A percentile compares a stretch with the other conserved stretches of the same genome.
These are phyloP conservation scores for Pichia insulana DNA, from an alignment of 805 yeast species.

Conservation along the genomic window DNA sequence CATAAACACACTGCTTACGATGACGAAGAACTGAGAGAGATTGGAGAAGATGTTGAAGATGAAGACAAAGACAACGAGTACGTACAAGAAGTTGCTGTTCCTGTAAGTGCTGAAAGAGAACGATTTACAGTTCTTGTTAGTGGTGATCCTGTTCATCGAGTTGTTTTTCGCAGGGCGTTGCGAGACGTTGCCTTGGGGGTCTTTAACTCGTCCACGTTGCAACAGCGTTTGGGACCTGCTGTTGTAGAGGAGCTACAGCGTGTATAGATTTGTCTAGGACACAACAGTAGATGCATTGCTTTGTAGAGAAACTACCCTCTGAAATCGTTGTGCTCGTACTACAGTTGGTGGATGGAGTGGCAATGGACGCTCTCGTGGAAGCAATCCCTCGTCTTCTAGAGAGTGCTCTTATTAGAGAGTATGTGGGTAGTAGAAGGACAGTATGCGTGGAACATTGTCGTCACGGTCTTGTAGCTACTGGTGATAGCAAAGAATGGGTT, in stretches of 20 bases:
- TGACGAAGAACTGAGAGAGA: conserved; percentile 25
- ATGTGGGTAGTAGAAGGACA: too few species aligned
- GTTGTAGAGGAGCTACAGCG: conserved; percentile 1
- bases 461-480: too few species aligned
- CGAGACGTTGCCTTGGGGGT: conserved; percentile 9
- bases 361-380: neutral
- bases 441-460: too few species aligned
- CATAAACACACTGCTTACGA: conserved; percentile 35
- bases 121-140: conserved; percentile 33
- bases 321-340: neutral
- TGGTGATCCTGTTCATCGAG: conserved; percentile 45
- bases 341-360: neutral
- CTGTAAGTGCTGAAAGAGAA: conserved; percentile 34
- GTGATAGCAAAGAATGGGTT: too few species aligned
- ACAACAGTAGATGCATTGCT: neutral
- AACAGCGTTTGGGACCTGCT: neutral
- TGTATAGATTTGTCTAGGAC: neutral
- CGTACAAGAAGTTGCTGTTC: conserved; percentile 18
- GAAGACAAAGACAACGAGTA: conserved; percentile 22
- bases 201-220: conserved; percentile 14
- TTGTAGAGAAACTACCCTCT: neutral
- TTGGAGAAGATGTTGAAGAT: conserved; percentile 15
- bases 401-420: too few species aligned
- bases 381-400: neutral
- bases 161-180: conserved; percentile 40